Evolutionary conservation across 352 stramenopile genomes (phyloP), one percentile per base, ranked within the genome.

Genomic region (Pythium brachiatum): DNA sequence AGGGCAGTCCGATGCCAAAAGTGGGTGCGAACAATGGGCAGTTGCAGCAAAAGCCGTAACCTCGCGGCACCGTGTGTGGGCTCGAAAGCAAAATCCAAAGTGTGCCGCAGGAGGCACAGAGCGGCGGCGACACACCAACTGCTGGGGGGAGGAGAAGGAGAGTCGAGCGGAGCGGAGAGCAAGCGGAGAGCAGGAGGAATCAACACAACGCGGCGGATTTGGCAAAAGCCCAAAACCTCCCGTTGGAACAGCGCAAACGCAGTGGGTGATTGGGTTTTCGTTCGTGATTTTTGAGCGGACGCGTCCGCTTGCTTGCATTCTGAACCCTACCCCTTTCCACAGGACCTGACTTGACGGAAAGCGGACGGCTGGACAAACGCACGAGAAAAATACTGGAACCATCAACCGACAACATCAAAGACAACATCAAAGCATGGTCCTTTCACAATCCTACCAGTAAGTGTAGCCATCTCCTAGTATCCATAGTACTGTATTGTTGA

Each of bases 11-110:
- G 13, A 21, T 60, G 15, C 15, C 65, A 73, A 73, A 73, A 73
- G 66, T 73, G 61, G 66, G 66, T 73, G 46, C 26, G 38, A 64
- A 34, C 21, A 15, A n/a, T 7, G 6, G 5, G 26, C 15, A 31
- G 18, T 29, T 39, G 18, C 62, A 60, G 59, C 27, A 64, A 25
- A 57, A 57, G 62, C 12, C 36, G 29, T 32, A 43, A 18, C 44
- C 7, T 20, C 7, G 15, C 26, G 26, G 13, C 44, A 39, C 34
- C 13, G 21, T 64, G 62, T 56, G 68, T 39, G 62, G 48, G 31
- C 52, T 51, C 52, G 51, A 38, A 36, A 31, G 72, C 68, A 75
- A 82, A 79, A 78, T 80, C 72, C 66, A 78, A 79, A 82, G 60
- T 82, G 74, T 51, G 18, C 36, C 23, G 48, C 26, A 20, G 47